Evolutionary conservation across 805 yeast genomes (phyloP), one percentile per base, ranked within the genome.

Genomic region (Kluyveromyces siamensis): DNA sequence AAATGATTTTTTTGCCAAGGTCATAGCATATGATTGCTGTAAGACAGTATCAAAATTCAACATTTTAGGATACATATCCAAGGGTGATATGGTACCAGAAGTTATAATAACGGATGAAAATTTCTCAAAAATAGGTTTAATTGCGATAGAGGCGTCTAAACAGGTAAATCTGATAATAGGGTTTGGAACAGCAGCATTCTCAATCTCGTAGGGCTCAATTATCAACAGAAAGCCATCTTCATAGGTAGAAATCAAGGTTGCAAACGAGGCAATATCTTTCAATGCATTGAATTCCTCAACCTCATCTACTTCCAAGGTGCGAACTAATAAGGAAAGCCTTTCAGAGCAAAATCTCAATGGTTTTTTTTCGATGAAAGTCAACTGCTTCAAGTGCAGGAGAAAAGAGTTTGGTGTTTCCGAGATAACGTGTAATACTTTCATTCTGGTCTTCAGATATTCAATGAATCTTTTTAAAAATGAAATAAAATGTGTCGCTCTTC

Each of bases 1-100:
- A 65, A 93, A 93, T 0, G 98, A 86, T 53, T 96, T 73, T 58
- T 96, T 79, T 2, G 96, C 89, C 55, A 93, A 76, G 0, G 99
- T 87, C 97, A 93, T 93, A 1, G 97, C 80, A 62, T 93, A 93
- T 0, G 97, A 90, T 62, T 89, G 93, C 66, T 90, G 96, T 36
- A 93, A 75, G 2, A 90, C 96, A 0, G 98, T 90, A 46, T 87
- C 89, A 67, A 93, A 91, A 61, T 89, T 86, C 52, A 91, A 72
- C 98, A 91, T 91, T 58, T 87, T 83, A 7, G 99, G 99, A 64
- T 93, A 93, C 99, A 93, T 93, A 61, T 93, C 98, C 64, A 93
- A 77, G 1, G 99, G 99, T 0, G 98, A 91, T 44, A 93, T 93
- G 14, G 99, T 93, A 55, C 99, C 99, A 0, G 96, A 87, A 0